phyloP scores from a whole-genome alignment of 495 filamentous ascomycete genomes.

The Trichoderma virens region DNA sequence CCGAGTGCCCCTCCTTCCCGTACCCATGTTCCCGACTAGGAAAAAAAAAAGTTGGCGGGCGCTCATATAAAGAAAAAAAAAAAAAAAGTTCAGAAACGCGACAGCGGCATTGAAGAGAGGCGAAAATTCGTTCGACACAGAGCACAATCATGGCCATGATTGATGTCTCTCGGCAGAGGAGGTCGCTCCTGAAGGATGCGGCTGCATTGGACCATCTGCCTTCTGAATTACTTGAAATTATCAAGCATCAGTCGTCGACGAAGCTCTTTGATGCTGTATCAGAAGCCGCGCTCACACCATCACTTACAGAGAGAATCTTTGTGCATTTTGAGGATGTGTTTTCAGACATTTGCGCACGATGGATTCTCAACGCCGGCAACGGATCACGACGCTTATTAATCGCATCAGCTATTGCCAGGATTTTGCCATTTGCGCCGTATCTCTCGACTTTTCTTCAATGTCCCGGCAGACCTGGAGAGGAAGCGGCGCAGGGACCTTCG shows the following conservation, averaged over 20 bases:
- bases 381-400: conserved; percentile 38
- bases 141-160: conserved; percentile 32
- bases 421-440: conserved; percentile 71
- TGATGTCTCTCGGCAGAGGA: conserved; percentile 34
- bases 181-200: conserved; percentile 29
- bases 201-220: conserved; percentile 49
- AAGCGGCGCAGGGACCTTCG: neutral
- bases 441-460: conserved; percentile 49
- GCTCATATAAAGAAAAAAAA: conserved; percentile 6
- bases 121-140: conserved; percentile 16
- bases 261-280: conserved; percentile 65
- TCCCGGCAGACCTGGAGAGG: conserved; percentile 23
- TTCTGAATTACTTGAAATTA: conserved; percentile 53
- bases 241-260: conserved; percentile 53
- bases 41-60: conserved; percentile 26
- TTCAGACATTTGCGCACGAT: conserved; percentile 72
- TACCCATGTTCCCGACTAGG: conserved; percentile 11
- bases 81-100: neutral
- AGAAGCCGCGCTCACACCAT: conserved; percentile 54
- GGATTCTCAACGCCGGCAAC: conserved; percentile 42
- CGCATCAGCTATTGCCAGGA: conserved; percentile 66
- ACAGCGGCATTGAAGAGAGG: neutral
- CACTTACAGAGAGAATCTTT: conserved; percentile 61
- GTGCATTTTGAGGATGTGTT: conserved; percentile 61
- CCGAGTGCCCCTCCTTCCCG: neutral